phyloP scores from a whole-genome alignment of 345 rosid species.

The Noccaea caerulescens region DNA sequence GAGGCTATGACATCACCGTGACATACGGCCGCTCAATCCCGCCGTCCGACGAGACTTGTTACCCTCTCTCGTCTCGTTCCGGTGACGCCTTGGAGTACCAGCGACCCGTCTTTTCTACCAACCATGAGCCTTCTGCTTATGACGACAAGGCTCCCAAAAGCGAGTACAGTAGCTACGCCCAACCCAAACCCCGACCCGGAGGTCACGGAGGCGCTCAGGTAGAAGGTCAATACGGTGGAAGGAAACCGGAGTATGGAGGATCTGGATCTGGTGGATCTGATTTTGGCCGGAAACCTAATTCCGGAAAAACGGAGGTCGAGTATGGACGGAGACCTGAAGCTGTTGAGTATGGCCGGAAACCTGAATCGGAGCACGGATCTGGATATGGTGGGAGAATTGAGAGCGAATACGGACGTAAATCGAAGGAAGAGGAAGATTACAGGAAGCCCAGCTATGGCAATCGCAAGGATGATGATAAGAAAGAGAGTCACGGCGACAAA shows the following conservation, averaged over 20 bases:
- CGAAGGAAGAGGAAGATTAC: slow-evolving; percentile 24
- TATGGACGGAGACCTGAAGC: slow-evolving; percentile 43
- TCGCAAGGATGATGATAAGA: slow-evolving; percentile 49
- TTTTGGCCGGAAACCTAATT: slow-evolving; percentile 30
- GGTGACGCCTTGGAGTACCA: slow-evolving; percentile 67
- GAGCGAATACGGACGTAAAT: no score
- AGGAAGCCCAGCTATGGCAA: slow-evolving; percentile 45
- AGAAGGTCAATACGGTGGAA: slow-evolving; percentile 34
- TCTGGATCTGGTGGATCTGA: slow-evolving; percentile 44
- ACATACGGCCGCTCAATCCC: slow-evolving; percentile 80
- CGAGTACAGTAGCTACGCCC: slow-evolving; percentile 79
- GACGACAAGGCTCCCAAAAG: slow-evolving; percentile 58
- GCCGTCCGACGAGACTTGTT: slow-evolving; percentile 70
- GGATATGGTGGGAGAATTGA: slow-evolving; percentile 39
- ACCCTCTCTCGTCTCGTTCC: slow-evolving; percentile 53
- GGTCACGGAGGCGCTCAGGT: slow-evolving; percentile 48
- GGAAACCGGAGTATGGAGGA: slow-evolving; percentile 27
- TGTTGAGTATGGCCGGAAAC: slow-evolving; percentile 41
- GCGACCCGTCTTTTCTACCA: slow-evolving; percentile 61
- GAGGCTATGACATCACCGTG: slow-evolving; percentile 70
- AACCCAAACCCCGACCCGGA: slow-evolving; percentile 62
- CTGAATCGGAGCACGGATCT: slow-evolving; percentile 10
- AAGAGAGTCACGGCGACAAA: slow-evolving; percentile 60
- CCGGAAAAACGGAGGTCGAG: slow-evolving; percentile 42
- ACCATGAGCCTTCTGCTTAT: slow-evolving; percentile 65